Evolutionary conservation across 208 protist genomes (phyloP).

Genomic region (Acanthamoeba castellanii): DNA sequence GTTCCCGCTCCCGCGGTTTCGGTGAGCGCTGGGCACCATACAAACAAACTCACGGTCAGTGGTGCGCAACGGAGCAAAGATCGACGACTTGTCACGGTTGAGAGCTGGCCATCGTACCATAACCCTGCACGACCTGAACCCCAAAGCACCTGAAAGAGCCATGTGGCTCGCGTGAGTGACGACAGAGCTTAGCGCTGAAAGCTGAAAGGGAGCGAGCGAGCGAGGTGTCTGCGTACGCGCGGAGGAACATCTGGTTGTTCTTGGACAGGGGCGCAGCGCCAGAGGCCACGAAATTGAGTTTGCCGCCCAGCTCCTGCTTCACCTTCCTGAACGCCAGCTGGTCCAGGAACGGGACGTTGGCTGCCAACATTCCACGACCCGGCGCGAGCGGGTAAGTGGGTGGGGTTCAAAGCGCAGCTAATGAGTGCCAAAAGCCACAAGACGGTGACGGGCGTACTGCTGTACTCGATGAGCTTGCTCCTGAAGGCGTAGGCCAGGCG

Average conservation of each 20-base stretch:
- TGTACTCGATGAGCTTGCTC: slow-evolving; percentile 15
- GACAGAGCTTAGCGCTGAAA: background rate
- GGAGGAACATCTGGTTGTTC: slow-evolving; percentile 59
- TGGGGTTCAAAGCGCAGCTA: background rate
- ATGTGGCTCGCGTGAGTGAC: background rate
- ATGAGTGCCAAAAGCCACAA: background rate
- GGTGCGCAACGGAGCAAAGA: background rate
- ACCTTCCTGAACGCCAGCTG: slow-evolving; percentile 9
- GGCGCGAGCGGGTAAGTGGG: background rate
- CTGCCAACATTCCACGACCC: background rate
- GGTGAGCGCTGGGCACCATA: background rate
- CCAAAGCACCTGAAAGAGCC: background rate
- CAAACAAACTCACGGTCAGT: background rate
- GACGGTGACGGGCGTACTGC: background rate
- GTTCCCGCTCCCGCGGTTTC: slow-evolving; percentile 41
- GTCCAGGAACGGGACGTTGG: slow-evolving; percentile 18
- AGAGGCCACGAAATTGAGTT: slow-evolving; percentile 38
- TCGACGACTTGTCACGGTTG: background rate
- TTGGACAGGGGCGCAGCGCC: slow-evolving; percentile 13
- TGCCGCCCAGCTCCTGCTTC: slow-evolving; percentile 44
- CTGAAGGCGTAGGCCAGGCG: slow-evolving; percentile 18
- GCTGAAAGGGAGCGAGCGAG: background rate
- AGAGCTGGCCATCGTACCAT: background rate
- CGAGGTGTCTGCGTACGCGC: background rate
- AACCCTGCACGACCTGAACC: slow-evolving; percentile 10